Percentiles rank a stretch among this genome's conserved stretches.
Evolutionary conservation across 176 grass and related monocot genomes (phyloP).

Genomic region (Puya raimondii): DNA sequence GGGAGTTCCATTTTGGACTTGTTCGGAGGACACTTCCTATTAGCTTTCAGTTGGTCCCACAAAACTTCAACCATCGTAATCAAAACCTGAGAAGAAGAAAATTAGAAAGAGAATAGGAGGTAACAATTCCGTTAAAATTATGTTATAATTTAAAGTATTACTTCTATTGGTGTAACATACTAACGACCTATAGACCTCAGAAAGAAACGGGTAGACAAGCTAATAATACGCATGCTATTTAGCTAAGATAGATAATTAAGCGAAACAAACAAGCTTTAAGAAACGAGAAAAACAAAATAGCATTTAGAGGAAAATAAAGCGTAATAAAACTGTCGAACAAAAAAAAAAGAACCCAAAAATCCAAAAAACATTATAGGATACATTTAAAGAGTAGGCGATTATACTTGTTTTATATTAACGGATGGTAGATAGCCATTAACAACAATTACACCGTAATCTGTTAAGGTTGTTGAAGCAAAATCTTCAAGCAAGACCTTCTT

Average conservation of each 20-base stretch:
- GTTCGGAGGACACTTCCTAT: constrained; percentile 33
- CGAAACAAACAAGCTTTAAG: too few relatives aligned
- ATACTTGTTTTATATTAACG: constrained; percentile 83
- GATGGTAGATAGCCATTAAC: constrained; percentile 88
- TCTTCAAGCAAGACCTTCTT: constrained; percentile 79
- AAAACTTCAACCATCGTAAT: constrained; percentile 59
- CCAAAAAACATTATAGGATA: neutral
- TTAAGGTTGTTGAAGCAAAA: constrained; percentile 70
- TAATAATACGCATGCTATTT: too few relatives aligned
- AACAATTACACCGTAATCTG: constrained; percentile 58
- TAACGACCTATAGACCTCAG: too few relatives aligned
- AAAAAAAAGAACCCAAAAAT: neutral
- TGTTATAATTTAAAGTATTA: neutral
- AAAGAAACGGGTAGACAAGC: too few relatives aligned
- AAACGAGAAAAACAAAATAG: neutral
- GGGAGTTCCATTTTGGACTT: constrained; percentile 36
- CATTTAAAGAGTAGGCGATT: neutral
- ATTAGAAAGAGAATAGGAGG: neutral
- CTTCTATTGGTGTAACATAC: too few relatives aligned
- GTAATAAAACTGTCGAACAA: neutral
- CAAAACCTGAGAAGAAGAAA: constrained; percentile 56
- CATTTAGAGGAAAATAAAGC: neutral
- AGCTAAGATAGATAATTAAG: too few relatives aligned
- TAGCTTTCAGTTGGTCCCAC: constrained; percentile 61
- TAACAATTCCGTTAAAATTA: neutral